Evolutionary conservation across 2,329 filamentous ascomycete genomes (phyloP).

Genomic region (Ascochyta pisi): DNA sequence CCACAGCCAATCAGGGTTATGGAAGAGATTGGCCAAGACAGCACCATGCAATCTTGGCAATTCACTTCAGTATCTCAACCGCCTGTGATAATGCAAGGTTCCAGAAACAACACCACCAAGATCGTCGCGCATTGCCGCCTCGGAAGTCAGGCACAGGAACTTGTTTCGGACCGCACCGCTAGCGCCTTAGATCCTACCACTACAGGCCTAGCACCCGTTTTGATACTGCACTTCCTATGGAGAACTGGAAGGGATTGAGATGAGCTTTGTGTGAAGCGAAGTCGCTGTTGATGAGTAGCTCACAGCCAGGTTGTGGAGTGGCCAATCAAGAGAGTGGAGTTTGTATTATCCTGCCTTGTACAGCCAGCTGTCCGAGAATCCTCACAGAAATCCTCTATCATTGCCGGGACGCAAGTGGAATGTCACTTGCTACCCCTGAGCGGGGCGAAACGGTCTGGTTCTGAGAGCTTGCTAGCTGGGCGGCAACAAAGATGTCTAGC

Average conservation of each 20-base stretch:
- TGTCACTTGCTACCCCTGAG: neutral
- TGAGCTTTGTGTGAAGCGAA: neutral
- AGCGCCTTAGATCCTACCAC: neutral
- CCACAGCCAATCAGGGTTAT: neutral
- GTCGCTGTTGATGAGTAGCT: neutral
- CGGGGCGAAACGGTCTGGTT: neutral
- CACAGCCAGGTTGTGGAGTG: neutral
- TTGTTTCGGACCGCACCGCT: conserved; percentile 13
- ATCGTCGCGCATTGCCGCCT: neutral
- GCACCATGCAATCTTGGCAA: conserved; percentile 9
- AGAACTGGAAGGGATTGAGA: neutral
- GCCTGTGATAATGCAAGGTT: conserved; percentile 4
- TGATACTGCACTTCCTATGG: neutral
- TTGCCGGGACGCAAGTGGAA: neutral
- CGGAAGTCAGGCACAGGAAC: neutral
- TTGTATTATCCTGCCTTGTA: conserved; percentile 9
- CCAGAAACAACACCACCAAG: neutral
- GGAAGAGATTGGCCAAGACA: conserved; percentile 9
- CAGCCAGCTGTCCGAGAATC: conserved; percentile 4
- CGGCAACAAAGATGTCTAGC: neutral
- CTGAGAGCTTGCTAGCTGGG: neutral
- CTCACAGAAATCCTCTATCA: neutral
- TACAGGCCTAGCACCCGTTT: neutral
- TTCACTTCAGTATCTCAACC: conserved; percentile 9
- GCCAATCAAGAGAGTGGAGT: conserved; percentile 1